Conservation (phyloP, 768 basidiomycete species). For the Sporobolomyces pararoseus region DNA sequence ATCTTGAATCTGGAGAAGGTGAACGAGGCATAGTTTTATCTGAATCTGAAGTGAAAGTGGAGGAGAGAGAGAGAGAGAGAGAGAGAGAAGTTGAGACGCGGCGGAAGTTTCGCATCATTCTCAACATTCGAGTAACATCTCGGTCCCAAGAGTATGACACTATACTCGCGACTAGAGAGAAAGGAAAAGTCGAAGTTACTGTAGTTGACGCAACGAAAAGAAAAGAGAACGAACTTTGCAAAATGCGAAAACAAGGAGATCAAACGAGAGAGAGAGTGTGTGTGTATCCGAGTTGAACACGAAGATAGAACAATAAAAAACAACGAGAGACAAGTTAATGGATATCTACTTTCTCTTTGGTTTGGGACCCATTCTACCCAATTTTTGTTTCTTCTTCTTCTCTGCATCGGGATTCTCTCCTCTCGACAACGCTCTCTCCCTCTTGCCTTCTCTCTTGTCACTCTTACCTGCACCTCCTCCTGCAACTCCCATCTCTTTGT, state of each 20-base stretch:
- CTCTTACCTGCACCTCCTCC: slow-evolving; percentile 1
- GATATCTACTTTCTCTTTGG: neutral
- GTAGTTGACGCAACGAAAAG: too few species aligned
- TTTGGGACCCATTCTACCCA: slow-evolving; percentile 31
- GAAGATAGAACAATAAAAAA: too few species aligned
- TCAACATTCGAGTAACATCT: too few species aligned
- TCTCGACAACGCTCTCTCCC: slow-evolving; percentile 28
- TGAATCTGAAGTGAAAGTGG: too few species aligned
- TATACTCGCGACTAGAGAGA: too few species aligned
- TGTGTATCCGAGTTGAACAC: too few species aligned
- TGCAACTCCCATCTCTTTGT: slow-evolving; percentile 24
- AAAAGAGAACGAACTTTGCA: neutral
- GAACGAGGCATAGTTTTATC: slow-evolving; percentile 25
- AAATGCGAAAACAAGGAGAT: neutral
- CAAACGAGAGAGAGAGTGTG: neutral
- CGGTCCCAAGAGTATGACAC: too few species aligned
- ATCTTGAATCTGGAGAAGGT: slow-evolving; percentile 15
- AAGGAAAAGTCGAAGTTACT: too few species aligned
- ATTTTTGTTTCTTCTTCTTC: slow-evolving; percentile 32
- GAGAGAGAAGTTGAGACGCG: neutral
- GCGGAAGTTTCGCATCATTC: too few species aligned
- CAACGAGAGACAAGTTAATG: neutral
- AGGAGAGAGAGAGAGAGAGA: too few species aligned
- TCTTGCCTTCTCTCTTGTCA: slow-evolving; percentile 26
- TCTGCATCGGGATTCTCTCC: slow-evolving; percentile 17